Percentiles rank a stretch among this genome's conserved stretches.
phyloP scores from a whole-genome alignment of 129 eudicot species.

The Flaveria ramosissima region DNA sequence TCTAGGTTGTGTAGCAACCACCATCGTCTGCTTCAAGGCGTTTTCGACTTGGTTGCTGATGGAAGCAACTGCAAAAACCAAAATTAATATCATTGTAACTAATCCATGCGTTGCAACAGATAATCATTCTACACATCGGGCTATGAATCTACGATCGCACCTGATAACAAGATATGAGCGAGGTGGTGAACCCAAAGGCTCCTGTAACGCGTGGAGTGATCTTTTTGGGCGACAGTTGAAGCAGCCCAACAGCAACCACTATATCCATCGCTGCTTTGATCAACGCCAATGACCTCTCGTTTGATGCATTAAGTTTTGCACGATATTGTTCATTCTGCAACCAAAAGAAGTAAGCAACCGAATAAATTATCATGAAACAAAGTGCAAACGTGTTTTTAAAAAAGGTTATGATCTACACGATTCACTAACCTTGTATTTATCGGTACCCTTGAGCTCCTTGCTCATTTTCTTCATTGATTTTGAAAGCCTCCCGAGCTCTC shows the following conservation, averaged over 20 bases:
- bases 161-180: slow-evolving; percentile 99
- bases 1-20: neutral
- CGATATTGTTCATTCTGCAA: slow-evolving; percentile 75
- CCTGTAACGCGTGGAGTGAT: slow-evolving; percentile 97
- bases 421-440: slow-evolving; percentile 62
- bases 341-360: neutral
- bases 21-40: slow-evolving; percentile 48
- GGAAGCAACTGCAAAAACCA: slow-evolving; percentile 74
- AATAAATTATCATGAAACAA: neutral
- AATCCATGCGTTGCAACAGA: neutral
- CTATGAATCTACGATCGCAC: slow-evolving; percentile 30
- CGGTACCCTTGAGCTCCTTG: slow-evolving; percentile 75
- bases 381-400: neutral
- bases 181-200: slow-evolving; percentile 80
- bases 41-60: slow-evolving; percentile 68
- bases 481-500: slow-evolving; percentile 94
- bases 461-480: slow-evolving; percentile 78
- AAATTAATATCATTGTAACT: neutral
- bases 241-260: slow-evolving; percentile 87
- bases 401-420: slow-evolving; percentile 9
- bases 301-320: slow-evolving; percentile 62
- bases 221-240: slow-evolving; percentile 88
- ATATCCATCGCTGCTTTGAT: slow-evolving; percentile 86
- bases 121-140: neutral
- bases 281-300: slow-evolving; percentile 90